Percentiles rank a stretch among this genome's conserved stretches.
These are phyloP conservation scores for Hypoxylon subgilvum DNA, from an alignment of 495 filamentous ascomycete species.

Conservation along the genomic window DNA sequence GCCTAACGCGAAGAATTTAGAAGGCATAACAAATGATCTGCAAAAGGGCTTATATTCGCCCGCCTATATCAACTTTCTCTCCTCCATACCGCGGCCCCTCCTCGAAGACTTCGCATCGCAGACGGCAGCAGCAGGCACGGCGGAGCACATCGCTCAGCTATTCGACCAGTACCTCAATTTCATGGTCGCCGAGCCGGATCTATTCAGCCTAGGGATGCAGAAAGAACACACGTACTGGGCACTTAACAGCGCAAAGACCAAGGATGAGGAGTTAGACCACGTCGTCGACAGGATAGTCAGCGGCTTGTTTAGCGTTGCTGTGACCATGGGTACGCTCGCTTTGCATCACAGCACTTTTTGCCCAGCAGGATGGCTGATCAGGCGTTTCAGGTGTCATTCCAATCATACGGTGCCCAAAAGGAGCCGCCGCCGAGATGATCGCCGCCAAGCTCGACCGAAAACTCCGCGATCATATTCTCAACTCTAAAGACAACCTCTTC, in stretches of 20 bases:
- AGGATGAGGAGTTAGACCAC: constrained; percentile 84
- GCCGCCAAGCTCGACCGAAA: constrained; percentile 92
- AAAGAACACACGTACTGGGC: constrained; percentile 87
- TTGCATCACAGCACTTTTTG: background rate
- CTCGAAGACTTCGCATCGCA: constrained; percentile 94
- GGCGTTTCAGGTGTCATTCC: constrained; percentile 74
- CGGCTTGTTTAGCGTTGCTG: constrained; percentile 93
- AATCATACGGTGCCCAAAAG: constrained; percentile 89
- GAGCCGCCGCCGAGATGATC: constrained; percentile 92
- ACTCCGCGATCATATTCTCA: constrained; percentile 93
- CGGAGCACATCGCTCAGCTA: constrained; percentile 87
- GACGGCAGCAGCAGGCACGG: constrained; percentile 80
- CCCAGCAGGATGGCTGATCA: constrained; percentile 14
- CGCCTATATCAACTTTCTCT: constrained; percentile 96
- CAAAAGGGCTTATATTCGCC: constrained; percentile 87
- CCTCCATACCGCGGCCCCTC: constrained; percentile 87
- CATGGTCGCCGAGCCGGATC: constrained; percentile 91
- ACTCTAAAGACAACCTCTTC: constrained; percentile 96
- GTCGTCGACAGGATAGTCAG: constrained; percentile 90
- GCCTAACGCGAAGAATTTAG: constrained; percentile 78
- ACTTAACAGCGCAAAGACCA: constrained; percentile 89
- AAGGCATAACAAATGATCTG: constrained; percentile 84
- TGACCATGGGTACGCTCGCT: constrained; percentile 81
- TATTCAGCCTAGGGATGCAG: constrained; percentile 91
- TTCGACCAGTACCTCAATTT: constrained; percentile 99